These are phyloP conservation scores for Ilex asprella DNA, from an alignment of 257 asterid genomes.

Conservation along the genomic window DNA sequence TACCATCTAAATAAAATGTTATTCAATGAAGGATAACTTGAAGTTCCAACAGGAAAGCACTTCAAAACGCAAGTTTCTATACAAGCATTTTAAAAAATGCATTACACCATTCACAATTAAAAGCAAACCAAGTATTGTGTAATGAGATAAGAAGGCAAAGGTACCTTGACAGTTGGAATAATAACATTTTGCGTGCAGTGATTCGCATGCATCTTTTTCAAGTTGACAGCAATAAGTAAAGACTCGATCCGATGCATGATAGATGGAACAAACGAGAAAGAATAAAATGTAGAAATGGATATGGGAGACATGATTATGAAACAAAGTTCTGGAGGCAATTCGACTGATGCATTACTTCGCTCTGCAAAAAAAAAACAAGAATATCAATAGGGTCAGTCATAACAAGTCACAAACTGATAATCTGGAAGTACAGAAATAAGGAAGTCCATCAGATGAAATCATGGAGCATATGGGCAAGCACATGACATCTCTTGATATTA, in stretches of 20 bases:
- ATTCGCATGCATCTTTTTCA: conserved; percentile 42
- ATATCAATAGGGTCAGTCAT: too few species aligned
- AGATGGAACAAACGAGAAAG: conserved; percentile 64
- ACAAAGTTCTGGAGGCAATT: conserved; percentile 85
- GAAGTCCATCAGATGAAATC: neutral
- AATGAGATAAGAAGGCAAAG: conserved; percentile 5
- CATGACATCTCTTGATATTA: too few species aligned
- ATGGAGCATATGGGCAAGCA: neutral
- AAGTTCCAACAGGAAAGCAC: too few species aligned
- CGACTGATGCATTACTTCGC: conserved; percentile 32
- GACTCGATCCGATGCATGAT: conserved; percentile 82
- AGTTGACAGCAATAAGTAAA: conserved; percentile 53
- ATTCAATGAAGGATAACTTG: too few species aligned
- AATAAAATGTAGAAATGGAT: conserved; percentile 39
- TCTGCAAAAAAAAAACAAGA: conserved; percentile 30
- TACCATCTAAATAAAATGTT: too few species aligned
- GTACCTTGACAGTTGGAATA: conserved; percentile 50
- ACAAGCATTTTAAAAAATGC: too few species aligned
- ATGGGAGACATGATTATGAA: conserved; percentile 57
- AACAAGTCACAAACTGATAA: too few species aligned
- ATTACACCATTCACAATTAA: neutral
- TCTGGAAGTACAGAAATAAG: too few species aligned
- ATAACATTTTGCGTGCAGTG: conserved; percentile 35
- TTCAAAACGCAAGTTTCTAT: too few species aligned
- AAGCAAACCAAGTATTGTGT: neutral